Evolutionary conservation across 2,329 filamentous ascomycete genomes (phyloP), one percentile per base, ranked within the genome.

Genomic region (Didymella pomorum): DNA sequence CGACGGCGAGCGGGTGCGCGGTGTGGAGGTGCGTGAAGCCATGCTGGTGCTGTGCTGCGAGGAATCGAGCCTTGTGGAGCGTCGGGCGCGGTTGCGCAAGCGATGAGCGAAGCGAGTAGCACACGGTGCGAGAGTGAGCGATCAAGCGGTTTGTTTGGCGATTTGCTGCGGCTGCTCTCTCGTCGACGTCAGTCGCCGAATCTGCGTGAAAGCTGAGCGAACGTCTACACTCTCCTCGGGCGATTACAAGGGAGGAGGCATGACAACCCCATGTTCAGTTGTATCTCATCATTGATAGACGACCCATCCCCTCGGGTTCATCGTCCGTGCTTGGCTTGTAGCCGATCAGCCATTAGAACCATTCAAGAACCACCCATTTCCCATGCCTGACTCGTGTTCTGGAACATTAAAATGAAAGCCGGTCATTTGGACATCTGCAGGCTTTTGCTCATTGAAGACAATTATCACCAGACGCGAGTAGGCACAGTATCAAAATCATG

Each of bases 1-100:
- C 9, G 70, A 68, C 20, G 72, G 70, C 11, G 73, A 74, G 49
- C 68, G 71, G 16, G 73, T 71, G 43, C 63, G 64, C 25, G 71
- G 70, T 3, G 70, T 73, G 2, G 68, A 72, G 25, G 64, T 65
- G 39, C 58, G 70, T 5, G 72, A 73, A 43, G 70, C 64, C 72
- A 74, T 75, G 23, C 47, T 39, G 23, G 23, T 25, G 23, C 23
- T 25, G 23, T 25, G 23, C 23, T 25, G 23, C 23, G 23, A 25
- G 23, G 23, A 7, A 25, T 25, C 31, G 16, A 35, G 31, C 31
- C 31, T 35, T 3, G 31, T 35, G 31, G 31, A 35, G 31, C 31
- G 31, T 35, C n/a, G 31, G 31, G 31, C 31, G 31, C 31, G 31
- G 31, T 35, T n/a, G 31, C 31, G 31, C 31, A 35, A 16, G 31